These are phyloP conservation scores for Vaccinium corymbosum DNA, from an alignment of 148 eudicot species.

Conservation along the genomic window DNA sequence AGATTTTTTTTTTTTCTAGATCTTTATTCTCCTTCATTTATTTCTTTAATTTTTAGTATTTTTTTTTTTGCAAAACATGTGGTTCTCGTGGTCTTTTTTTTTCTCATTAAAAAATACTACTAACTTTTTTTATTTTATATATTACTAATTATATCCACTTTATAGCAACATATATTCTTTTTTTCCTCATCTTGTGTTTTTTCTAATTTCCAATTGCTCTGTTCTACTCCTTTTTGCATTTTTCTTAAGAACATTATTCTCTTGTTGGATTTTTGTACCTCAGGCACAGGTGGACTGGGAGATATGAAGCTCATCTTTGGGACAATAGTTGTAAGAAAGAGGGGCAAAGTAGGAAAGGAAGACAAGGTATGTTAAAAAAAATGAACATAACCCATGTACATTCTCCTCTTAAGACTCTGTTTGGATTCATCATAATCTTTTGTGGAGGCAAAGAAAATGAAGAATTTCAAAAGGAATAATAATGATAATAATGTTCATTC, in stretches of 20 bases:
- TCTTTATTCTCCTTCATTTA: not conserved
- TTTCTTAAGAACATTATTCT: not conserved
- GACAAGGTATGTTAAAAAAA: slow-evolving; percentile 60
- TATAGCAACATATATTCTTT: not conserved
- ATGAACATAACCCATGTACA: not conserved
- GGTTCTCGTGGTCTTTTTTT: not conserved
- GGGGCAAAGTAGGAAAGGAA: slow-evolving; percentile 95
- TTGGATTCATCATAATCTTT: not conserved
- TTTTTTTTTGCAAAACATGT: not conserved
- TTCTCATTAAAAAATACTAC: not conserved
- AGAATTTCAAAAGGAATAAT: not conserved
- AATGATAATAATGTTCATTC: too few relatives aligned
- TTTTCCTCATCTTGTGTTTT: not conserved
- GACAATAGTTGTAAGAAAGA: slow-evolving; percentile 89
- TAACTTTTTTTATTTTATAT: not conserved
- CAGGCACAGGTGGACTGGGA: slow-evolving; percentile 92
- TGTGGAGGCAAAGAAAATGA: not conserved
- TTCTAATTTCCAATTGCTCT: not conserved
- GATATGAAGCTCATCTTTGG: slow-evolving; percentile 77
- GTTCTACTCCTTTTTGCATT: not conserved
- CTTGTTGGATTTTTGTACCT: not conserved
- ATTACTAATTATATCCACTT: too few relatives aligned
- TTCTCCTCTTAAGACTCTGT: not conserved
- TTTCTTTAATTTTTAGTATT: not conserved
- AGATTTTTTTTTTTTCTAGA: not conserved